Base-by-base conservation (phyloP, 208 protist genomes). In the Trypanosoma congolense region DNA sequence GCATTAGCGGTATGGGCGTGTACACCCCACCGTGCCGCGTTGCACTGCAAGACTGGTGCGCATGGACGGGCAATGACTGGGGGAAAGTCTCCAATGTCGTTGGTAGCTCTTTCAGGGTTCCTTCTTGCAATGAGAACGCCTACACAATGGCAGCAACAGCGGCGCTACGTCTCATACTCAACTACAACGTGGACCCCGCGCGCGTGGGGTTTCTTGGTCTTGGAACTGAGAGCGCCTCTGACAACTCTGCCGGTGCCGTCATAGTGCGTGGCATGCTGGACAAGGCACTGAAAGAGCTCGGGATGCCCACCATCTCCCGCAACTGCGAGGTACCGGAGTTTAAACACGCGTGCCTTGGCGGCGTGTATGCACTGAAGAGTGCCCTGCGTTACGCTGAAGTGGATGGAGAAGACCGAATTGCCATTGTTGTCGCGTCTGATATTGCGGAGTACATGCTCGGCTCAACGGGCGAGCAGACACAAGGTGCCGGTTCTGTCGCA, bases 131-230 rank as follows among this genome's bases (percentile, higher is more conserved):
- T 65, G 85, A 95, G 68, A 95, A 95, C 60, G 74, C 81, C 12
- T 95, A 95, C 83, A 95, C 88, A 10, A 90, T 95, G 85, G 88
- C 88, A 43, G 88, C 88, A 49, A 83, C 81, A 68, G 88, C 88
- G 16, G 85, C 82, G n/a, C 70, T 95, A 25, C 83, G 80, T 4
- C 85, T 95, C 12, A 92, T 95, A 51, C 55, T 92, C 21, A 80
- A 91, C 62, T 81, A 95, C 73, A 70, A 87, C 4, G 62, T 95
- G 12, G 85, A 95, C 77, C 85, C 85, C 46, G 41, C 65, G 44
- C 76, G 82, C 46, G 69, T 95, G 41, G 83, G 88, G 41, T 93
- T 95, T 64, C 75, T 95, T 38, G 88, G 85, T 25, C 80, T 95
- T 31, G 88, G 88, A 48, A 95, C 88, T 41, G 88, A 95, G 74